Base-by-base conservation (phyloP, 1,284 basidiomycete genomes). In the Cutaneotrichosporon spelunceum region DNA sequence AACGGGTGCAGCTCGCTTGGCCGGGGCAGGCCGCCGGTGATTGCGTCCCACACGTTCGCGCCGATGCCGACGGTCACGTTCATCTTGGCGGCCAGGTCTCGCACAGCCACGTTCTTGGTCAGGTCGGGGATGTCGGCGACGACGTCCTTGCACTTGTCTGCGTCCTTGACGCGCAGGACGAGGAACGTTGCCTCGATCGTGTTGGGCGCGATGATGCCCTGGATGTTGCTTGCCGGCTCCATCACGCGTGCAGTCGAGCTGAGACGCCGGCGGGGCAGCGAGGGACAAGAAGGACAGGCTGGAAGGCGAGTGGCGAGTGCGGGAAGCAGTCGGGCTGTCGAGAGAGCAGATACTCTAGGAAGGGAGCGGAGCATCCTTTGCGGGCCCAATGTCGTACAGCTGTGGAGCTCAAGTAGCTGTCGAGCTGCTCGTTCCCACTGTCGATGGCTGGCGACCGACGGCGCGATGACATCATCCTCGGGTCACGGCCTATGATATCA, bases 131-230 rank as follows among this genome's bases (percentile, higher is more conserved):
- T 14, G 16, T 7, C 19, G 24, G 29, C 50, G 4, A 66, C 47
- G 14, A 44, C 60, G 34, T 45, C 45, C 24, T 47, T 48, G 45
- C 61, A 57, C 14, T 9, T 47, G 4, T 39, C 23, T 8, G 23
- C 24, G 21, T 56, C 26, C 4, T 68, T 58, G 58, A 74, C 65
- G 3, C 69, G 68, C 2, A 70, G 66, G 53, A 72, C 68, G 48
- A 74, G 53, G 39, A 66, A 66, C 13, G 61, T 66, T 9, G 65
- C 62, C 3, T 44, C 55, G 7, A n/a, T n/a, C 8, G 60, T 64
- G n/a, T 64, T 53, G 11, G 60, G 56, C 36, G 53, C 59, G 9
- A 23, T 52, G 56, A 64, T 54, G 10, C 58, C 56, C n/a, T 64
- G 66, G 1, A 60, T 23, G 34, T 53, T 53, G 23, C 33, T 23